These are phyloP conservation scores for Crithidia mellificae DNA, from an alignment of 208 protist genomes.

Conservation along the genomic window DNA sequence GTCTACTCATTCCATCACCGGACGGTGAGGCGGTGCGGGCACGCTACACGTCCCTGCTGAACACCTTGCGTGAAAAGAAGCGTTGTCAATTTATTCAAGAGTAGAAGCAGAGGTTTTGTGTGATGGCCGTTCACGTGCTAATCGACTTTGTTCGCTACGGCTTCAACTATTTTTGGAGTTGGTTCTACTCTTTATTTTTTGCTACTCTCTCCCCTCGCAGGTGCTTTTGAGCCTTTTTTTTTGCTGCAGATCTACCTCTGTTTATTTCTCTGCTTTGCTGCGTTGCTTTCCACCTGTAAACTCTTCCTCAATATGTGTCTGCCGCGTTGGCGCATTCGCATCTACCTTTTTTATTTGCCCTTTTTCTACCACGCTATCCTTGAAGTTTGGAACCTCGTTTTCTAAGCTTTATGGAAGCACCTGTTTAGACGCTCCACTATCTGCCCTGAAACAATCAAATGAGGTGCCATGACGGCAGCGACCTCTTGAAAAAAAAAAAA, in stretches of 20 bases:
- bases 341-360: not conserved
- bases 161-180: too few relatives aligned
- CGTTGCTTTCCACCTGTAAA: constrained; percentile 1
- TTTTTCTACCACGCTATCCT: not conserved
- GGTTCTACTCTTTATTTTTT: not conserved
- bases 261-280: constrained; percentile 2
- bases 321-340: not conserved
- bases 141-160: too few relatives aligned
- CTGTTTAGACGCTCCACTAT: too few relatives aligned
- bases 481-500: too few relatives aligned
- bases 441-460: too few relatives aligned
- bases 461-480: too few relatives aligned
- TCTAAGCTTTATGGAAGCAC: not conserved
- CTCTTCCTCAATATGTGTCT: not conserved
- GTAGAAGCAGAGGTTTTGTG: too few relatives aligned
- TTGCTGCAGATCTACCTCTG: not conserved
- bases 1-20: constrained; percentile 33
- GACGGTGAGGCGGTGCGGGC: constrained; percentile 23
- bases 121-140: too few relatives aligned
- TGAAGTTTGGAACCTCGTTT: not conserved
- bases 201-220: too few relatives aligned
- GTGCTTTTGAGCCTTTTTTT: too few relatives aligned
- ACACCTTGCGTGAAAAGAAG: constrained; percentile 32
- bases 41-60: constrained; percentile 32
- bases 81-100: constrained; percentile 31